Evolutionary conservation across 164 flowering plant genomes (phyloP), one percentile per base, ranked within the genome.

Genomic region (Pachysandra terminalis): DNA sequence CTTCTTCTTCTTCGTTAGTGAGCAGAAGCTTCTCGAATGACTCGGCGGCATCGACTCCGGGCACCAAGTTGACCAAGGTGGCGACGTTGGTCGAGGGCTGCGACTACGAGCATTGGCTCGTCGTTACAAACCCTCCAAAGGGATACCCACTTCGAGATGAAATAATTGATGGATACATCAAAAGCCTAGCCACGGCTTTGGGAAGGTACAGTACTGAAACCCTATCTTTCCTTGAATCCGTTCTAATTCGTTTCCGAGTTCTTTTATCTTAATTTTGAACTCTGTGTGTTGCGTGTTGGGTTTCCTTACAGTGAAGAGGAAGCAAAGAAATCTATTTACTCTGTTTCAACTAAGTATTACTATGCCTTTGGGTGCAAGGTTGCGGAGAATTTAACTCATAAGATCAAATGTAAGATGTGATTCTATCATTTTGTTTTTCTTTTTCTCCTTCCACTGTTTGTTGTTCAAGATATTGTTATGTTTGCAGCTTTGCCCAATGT

Each of bases 321-420:
- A 74, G 96, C 96, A 10, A 86, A 91, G 74, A 87, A 74, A 86
- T 83, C 83, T 62, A 84, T 92, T 0, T 92, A 92, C 66, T 90
- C 94, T 0, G 97, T 92, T 25, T 92, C 97, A 19, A 87, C 93
- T 2, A 78, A 82, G 53, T 74, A 79, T 71, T 92, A 90, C 71
- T 90, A 14, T 75, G 97, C 97, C 0, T 92, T 92, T 81, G 93
- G 97, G 23, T 81, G 82, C 37, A 74, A 87, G 56, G 86, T 92
- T 3, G 76, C 91, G 17, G 92, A 90, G 75, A 94, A 92, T 22
- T 56, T 85, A 40, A 77, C 91, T 0, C 76, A 78, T 66, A 90
- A 92, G 81, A 57, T 92, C 51, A 92, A 87, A 32, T 32, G 37
- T 32, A 32, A 3, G 37, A 32, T 32, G 3, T 32, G n/a, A 32